A percentile compares a stretch with the other conserved stretches of the same genome.
Conservation (phyloP, 148 eudicot genomes). For the Hydrangea macrophylla region DNA sequence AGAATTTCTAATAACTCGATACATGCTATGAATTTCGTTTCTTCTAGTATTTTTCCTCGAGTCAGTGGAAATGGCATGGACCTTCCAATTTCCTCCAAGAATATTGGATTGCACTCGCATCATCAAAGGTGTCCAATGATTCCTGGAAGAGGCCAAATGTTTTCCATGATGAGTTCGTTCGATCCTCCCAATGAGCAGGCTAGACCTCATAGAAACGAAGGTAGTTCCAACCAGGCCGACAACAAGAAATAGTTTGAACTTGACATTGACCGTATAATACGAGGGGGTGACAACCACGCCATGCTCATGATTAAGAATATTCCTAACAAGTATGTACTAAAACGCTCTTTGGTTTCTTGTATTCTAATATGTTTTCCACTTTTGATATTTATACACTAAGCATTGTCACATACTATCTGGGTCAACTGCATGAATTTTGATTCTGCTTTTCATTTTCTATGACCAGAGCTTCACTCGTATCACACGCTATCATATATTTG, state of each 20-base stretch:
- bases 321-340: constrained; percentile 69
- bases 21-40: constrained; percentile 39
- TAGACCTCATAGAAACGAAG: constrained; percentile 53
- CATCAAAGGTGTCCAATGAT: constrained; percentile 40
- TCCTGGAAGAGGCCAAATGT: constrained; percentile 32
- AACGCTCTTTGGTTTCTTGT: not conserved
- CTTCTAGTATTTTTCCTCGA: constrained; percentile 36
- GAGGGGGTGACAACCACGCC: constrained; percentile 62
- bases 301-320: constrained; percentile 79
- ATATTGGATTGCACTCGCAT: constrained; percentile 37
- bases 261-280: constrained; percentile 60
- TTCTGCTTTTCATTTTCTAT: not conserved
- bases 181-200: constrained; percentile 52
- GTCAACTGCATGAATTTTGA: no score
- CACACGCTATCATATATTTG: not conserved
- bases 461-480: no score
- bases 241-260: constrained; percentile 77
- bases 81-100: constrained; percentile 30
- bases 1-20: constrained; percentile 36
- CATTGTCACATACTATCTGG: no score
- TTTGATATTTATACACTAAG: not conserved
- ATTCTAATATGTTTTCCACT: not conserved
- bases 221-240: constrained; percentile 45
- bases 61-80: constrained; percentile 30
- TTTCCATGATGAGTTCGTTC: constrained; percentile 43